Conservation (phyloP, 495 filamentous ascomycete species). For the Jackrogersella multiformis region DNA sequence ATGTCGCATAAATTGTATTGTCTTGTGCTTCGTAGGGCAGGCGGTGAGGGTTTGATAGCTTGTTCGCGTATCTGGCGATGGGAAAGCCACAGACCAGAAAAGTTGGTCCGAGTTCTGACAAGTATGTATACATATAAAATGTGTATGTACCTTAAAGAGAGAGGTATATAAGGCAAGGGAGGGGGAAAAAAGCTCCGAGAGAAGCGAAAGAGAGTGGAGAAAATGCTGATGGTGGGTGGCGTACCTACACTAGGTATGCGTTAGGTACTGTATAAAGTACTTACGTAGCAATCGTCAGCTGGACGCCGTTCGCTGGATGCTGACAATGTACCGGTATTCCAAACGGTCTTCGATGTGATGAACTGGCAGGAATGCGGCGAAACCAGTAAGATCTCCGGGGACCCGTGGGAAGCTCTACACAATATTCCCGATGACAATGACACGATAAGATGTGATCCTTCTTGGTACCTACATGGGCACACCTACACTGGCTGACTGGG, state of each 20-base stretch:
- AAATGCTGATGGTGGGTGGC: conserved; percentile 29
- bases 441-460: conserved; percentile 25
- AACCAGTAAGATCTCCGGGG: conserved; percentile 33
- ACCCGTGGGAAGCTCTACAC: conserved; percentile 28
- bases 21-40: conserved; percentile 34
- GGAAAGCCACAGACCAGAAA: conserved; percentile 14
- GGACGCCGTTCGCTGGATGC: conserved; percentile 33
- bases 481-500: background rate
- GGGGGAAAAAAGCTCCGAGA: conserved; percentile 17
- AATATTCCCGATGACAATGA: conserved; percentile 21
- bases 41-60: conserved; percentile 32
- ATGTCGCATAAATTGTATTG: conserved; percentile 20
- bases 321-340: no score
- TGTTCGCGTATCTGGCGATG: conserved; percentile 33
- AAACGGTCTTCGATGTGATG: no score
- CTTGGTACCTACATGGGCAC: background rate
- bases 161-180: conserved; percentile 23
- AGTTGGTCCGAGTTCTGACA: conserved; percentile 23
- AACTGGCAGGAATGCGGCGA: conserved; percentile 38
- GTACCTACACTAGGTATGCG: background rate
- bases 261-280: conserved; percentile 16
- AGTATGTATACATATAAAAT: conserved; percentile 25
- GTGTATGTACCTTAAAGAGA: background rate
- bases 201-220: conserved; percentile 31
- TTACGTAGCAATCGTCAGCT: conserved; percentile 32